These are phyloP conservation scores for Asclepias syriaca DNA, from an alignment of 257 asterid genomes.

Conservation along the genomic window DNA sequence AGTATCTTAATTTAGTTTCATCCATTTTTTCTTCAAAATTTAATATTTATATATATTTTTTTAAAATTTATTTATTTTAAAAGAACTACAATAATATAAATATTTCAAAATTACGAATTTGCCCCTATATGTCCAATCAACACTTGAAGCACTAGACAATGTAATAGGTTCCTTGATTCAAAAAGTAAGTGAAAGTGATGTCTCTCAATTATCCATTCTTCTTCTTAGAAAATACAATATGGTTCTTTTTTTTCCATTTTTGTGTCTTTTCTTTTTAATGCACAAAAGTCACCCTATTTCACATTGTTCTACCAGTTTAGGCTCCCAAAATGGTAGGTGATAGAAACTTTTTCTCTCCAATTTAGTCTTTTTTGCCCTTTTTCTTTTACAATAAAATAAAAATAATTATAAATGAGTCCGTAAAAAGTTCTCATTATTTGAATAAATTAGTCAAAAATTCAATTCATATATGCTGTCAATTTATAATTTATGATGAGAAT, in stretches of 20 bases:
- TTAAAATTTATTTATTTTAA: too few species aligned
- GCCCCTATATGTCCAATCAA: not conserved
- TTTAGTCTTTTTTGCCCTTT: too few species aligned
- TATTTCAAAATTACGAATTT: not conserved
- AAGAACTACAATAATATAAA: not conserved
- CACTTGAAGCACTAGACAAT: not conserved
- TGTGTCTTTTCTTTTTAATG: not conserved
- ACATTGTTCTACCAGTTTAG: not conserved
- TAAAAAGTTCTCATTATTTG: too few species aligned
- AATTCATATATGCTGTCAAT: too few species aligned
- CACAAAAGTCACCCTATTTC: not conserved
- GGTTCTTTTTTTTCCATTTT: not conserved
- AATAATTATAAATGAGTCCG: too few species aligned
- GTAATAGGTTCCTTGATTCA: slow-evolving; percentile 10
- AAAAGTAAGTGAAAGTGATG: slow-evolving; percentile 50
- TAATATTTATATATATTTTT: too few species aligned
- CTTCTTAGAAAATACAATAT: not conserved
- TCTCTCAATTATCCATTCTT: not conserved
- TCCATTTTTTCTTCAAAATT: too few species aligned
- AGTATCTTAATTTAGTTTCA: too few species aligned
- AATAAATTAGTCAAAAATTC: too few species aligned
- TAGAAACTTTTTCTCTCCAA: too few species aligned
- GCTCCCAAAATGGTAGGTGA: not conserved
- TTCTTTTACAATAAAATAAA: too few species aligned
- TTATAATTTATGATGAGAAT: too few species aligned